These are phyloP conservation scores for Onygenales sp. DNA, from an alignment of 2,329 filamentous ascomycete species.

Conservation along the genomic window DNA sequence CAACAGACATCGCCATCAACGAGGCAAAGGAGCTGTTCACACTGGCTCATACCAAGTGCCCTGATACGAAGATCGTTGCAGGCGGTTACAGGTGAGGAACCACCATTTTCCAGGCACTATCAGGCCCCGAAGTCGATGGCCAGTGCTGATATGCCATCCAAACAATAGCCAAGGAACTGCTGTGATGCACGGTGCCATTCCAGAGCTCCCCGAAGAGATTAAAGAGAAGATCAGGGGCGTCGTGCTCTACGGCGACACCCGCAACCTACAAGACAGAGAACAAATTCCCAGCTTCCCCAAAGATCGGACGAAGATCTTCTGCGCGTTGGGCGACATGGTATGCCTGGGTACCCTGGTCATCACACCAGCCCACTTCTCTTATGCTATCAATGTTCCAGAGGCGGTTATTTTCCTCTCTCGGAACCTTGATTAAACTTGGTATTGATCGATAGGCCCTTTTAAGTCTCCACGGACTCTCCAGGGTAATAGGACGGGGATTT, in stretches of 20 bases:
- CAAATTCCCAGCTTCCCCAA: constrained; percentile 23
- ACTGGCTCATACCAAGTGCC: constrained; percentile 35
- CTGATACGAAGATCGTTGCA: constrained; percentile 33
- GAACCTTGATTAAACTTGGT: not conserved
- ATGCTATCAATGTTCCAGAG: constrained; percentile 11
- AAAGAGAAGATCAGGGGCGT: constrained; percentile 28
- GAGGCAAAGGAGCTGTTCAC: constrained; percentile 34
- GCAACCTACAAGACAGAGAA: constrained; percentile 24
- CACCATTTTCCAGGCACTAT: constrained; percentile 12
- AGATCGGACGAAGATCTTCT: constrained; percentile 17
- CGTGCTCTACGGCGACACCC: constrained; percentile 37
- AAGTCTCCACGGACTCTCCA: not conserved
- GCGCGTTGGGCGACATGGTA: constrained; percentile 18
- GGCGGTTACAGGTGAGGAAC: constrained; percentile 33
- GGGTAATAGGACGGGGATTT: too few relatives aligned
- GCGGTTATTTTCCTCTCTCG: constrained; percentile 15
- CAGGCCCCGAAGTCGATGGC: not conserved
- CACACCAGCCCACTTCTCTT: constrained; percentile 16
- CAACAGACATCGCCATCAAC: constrained; percentile 27
- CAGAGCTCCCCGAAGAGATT: constrained; percentile 20
- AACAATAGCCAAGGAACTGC: constrained; percentile 31
- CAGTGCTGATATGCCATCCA: constrained; percentile 16
- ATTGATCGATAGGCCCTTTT: not conserved
- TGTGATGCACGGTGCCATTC: constrained; percentile 33
- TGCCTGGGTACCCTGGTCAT: constrained; percentile 16